Conservation (phyloP, 257 asterid genomes). For the Nicotiana paniculata region DNA sequence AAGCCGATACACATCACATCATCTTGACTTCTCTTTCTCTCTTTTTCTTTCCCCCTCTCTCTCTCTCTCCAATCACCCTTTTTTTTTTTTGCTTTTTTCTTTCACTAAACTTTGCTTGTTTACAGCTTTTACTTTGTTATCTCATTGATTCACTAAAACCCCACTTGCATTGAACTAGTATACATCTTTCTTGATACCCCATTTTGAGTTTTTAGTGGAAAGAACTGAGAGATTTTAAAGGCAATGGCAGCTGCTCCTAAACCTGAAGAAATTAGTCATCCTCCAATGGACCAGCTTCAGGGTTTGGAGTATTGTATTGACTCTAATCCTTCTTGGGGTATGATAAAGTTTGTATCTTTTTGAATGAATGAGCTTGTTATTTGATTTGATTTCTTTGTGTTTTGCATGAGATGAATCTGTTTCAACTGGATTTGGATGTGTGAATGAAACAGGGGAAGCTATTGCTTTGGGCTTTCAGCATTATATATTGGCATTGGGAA, state of each 20-base stretch:
- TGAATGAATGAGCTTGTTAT: not conserved
- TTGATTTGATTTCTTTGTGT: not conserved
- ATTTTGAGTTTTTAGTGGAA: conserved; percentile 14
- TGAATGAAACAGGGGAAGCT: conserved; percentile 64
- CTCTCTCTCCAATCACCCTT: conserved; percentile 6
- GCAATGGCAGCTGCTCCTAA: conserved; percentile 73
- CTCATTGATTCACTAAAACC: conserved; percentile 25
- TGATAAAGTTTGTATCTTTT: not conserved
- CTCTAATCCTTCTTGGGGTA: conserved; percentile 99
- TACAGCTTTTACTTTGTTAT: conserved; percentile 37
- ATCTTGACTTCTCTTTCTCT: conserved; percentile 30
- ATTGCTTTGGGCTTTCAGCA: conserved; percentile 91
- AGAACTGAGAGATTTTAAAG: conserved; percentile 1
- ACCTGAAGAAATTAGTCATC: conserved; percentile 93
- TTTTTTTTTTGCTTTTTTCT: conserved; percentile 23
- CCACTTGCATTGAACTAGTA: conserved; percentile 11
- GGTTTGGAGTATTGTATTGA: conserved; percentile 97
- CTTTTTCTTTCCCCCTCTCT: conserved; percentile 9
- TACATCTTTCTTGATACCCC: conserved; percentile 18
- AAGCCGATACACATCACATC: conserved; percentile 29
- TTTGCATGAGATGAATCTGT: conserved; percentile 14
- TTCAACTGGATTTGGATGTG: not conserved
- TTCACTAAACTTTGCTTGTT: conserved; percentile 25
- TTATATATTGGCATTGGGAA: conserved; percentile 80
- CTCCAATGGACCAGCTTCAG: conserved; percentile 93